A percentile compares a stretch with the other conserved stretches of the same genome.
Evolutionary conservation across 768 basidiomycete genomes (phyloP).

Genomic region (Amanita jacksonii): DNA sequence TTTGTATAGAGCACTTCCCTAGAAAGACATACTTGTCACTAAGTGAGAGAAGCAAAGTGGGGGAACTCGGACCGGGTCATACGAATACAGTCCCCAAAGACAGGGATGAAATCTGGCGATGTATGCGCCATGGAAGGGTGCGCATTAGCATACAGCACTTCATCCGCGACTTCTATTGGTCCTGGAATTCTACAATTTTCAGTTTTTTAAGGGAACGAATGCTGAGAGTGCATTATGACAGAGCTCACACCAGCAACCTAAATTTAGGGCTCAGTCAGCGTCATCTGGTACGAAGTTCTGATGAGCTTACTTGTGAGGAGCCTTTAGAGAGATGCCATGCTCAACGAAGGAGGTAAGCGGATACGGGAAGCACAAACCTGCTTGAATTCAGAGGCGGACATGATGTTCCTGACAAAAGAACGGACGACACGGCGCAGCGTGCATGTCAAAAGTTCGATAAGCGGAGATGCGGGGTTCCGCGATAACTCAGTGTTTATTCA

Average conservation of each 20-base stretch:
- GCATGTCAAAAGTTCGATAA: background rate
- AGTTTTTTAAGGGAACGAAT: slow-evolving; percentile 7
- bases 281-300: background rate
- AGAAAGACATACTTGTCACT: slow-evolving; percentile 4
- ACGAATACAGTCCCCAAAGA: slow-evolving; percentile 83
- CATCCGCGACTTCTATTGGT: slow-evolving; percentile 51
- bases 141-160: slow-evolving; percentile 60
- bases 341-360: background rate
- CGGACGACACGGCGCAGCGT: background rate
- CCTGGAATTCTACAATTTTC: slow-evolving; percentile 42
- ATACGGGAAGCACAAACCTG: slow-evolving; percentile 8
- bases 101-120: slow-evolving; percentile 77
- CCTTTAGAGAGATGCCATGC: slow-evolving; percentile 15
- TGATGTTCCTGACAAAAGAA: slow-evolving; percentile 11
- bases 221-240: background rate
- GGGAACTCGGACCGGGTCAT: slow-evolving; percentile 53
- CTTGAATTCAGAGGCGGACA: slow-evolving; percentile 13
- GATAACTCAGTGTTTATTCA: slow-evolving; percentile 11
- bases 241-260: slow-evolving; percentile 43
- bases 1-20: slow-evolving; percentile 75
- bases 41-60: background rate
- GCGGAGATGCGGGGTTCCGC: slow-evolving; percentile 1
- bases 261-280: background rate
- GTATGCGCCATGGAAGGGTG: slow-evolving; percentile 86
- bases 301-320: slow-evolving; percentile 28